Evolutionary conservation across 2,329 filamentous ascomycete species (phyloP), one percentile per base, ranked within the genome.

Genomic region (Blastomyces parvus): DNA sequence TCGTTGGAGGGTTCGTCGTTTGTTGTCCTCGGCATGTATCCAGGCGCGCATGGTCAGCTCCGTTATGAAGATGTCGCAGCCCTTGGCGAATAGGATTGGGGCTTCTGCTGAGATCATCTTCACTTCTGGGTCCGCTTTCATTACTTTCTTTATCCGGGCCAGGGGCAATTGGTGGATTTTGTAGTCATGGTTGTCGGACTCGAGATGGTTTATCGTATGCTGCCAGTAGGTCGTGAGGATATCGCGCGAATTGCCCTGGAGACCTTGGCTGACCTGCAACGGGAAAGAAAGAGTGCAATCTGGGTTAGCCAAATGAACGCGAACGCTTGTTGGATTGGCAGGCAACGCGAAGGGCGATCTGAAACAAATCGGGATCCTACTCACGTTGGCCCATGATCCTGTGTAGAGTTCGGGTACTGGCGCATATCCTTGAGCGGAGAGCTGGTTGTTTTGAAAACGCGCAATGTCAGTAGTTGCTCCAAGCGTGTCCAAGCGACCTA

Each of bases 101-200:
- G 94, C 94, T 78, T 99, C 94, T 9, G 94, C 94, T 3, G 92
- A 97, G 67, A 99, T 99, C 94, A 99, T 99, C 81, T 99, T 99
- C 58, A 99, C 94, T 72, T 99, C 94, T 0, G 94, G 94, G 70
- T 99, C 94, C 0, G 94, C 94, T 79, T 99, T 99, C 94, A 99
- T 99, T 68, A 99, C 94, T 77, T 99, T 99, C 82, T 99, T 99
- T 80, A 99, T 99, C 62, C 94, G 88, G n/a, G 94, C 94, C 50
- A 99, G 83, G 1, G 94, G 94, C 48, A 99, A 83, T 76, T 97
- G 94, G 76, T 99, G 94, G 63, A 97, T 85, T 79, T 99, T 99
- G 83, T 97, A 99, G 77, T 99, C 94, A 76, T 99, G 94, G 59
- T 89, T 91, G 71, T 97, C 94, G 65, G 85, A 90, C 79, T 99